Evolutionary conservation across 371 early-diverging fungal genomes (phyloP), one percentile per base, ranked within the genome.

Genomic region (Mucor indicus): DNA sequence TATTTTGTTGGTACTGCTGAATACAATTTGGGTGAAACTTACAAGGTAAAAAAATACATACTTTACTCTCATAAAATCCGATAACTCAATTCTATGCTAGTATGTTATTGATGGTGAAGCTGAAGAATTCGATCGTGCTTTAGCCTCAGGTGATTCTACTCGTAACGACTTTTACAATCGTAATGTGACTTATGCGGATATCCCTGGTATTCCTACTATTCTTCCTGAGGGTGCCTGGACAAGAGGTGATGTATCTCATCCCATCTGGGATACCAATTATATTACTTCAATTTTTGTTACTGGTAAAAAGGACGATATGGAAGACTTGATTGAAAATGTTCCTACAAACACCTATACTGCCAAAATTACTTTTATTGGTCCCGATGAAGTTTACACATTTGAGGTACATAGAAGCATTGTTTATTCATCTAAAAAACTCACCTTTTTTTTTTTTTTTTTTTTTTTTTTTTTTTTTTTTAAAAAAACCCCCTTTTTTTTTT

Each of bases 191-290:
- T 78, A 78, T 50, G 81, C 77, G 44, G 35, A 62, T 17, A 69
- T 80, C 44, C 81, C 81, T 16, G 62, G 66, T 38, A 44, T 80
- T 6, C 81, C 81, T 3, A 71, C 55, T 62, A 73, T 76, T 36
- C 73, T 80, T 47, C 36, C 47, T 29, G 61, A 65, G 16, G 55
- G 74, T 53, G 50, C 55, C 48, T 59, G 62, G 53, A 50, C 24
- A 13, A 73, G 75, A 41, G 61, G 65, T 13, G 68, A 60, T 15
- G 40, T 64, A 13, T 52, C 57, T 48, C 50, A 71, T 27, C 44
- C 75, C 13, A 48, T 72, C 27, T 80, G 75, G 54, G 79, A 80
- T 49, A 48, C 53, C 38, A 80, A 80, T 52, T 80, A 78, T 61
- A 69, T 80, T 44, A 75, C 81, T 33, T 63, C 71, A 27, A 51